Base-by-base conservation (phyloP, 1,284 basidiomycete species). In the Ganoderma sinense region DNA sequence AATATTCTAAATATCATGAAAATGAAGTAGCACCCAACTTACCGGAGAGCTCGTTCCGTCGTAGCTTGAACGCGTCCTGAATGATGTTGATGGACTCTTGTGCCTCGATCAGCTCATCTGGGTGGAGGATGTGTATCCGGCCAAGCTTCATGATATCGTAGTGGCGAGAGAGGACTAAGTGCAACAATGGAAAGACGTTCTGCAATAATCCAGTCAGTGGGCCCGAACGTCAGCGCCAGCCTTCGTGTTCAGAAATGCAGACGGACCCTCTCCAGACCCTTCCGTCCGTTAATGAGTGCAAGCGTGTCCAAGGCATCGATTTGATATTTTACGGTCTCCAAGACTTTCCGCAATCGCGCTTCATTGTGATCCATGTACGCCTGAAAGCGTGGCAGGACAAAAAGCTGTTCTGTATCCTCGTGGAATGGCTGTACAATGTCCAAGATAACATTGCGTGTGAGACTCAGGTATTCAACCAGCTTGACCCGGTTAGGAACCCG, bases 301-400 rank as follows among this genome's bases (percentile, higher is more conserved):
- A 79, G 68, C 6, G 76, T 79, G 63, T 76, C 75, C 14, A 73
- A 39, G 5, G 74, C 76, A 62, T 79, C 78, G 29, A 80, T 62
- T 29, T 75, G 69, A 66, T 76, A 78, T 13, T 72, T 70, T n/a
- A 76, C 69, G 2, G 68, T 65, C 36, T 78, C 69, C 31, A 82
- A 74, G 23, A 75, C 76, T n/a, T 70, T 61, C n/a, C 65, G 64
- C 7, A 79, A 58, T 5, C 71, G 58, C 7, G 68, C 55, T 48
- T 78, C 73, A 40, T 76, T 73, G 4, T 68, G 61, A 23, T 70
- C 56, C 1, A 71, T 65, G 53, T 78, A 76, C 1, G 58, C 67
- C 11, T 69, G 51, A 59, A 78, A 78, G 8, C 71, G 74, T 2
- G 39, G 62, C 43, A 71, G 64, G 1, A 75, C 51, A 13, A 58